Evolutionary conservation across 2,329 filamentous ascomycete genomes (phyloP), one percentile per base, ranked within the genome.

Genomic region (Fonsecaea erecta): DNA sequence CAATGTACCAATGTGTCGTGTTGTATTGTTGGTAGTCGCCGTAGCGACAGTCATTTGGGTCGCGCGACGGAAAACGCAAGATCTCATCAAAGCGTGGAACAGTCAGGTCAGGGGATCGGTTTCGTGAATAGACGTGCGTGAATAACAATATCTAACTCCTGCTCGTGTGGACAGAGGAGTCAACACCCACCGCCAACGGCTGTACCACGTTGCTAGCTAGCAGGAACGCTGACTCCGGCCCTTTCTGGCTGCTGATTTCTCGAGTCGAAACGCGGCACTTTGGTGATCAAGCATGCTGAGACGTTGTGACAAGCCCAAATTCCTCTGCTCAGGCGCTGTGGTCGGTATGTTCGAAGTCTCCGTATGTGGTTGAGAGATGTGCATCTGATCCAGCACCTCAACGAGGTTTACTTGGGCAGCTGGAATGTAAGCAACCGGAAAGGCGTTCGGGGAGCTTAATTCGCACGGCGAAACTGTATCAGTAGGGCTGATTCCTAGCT

Each of bases 391-490:
- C 16, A 58, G 18, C 18, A 16, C 55, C 16, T 58, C 37, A 18
- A 43, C 24, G 11, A 58, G 21, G 18, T 58, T 21, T n/a, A 34
- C 7, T 21, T 21, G 37, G 12, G 55, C 55, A 30, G 40, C 43
- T 24, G 43, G 43, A 26, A 5, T 26, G 43, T 26, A 48, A 48
- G 18, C 26, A 21, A 48, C 40, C 2, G 55, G 40, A 34, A 58
- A 51, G 5, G 37, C 40, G n/a, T 24, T 30, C 1, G 40, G 55
- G 8, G 37, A 21, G n/a, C 28, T 62, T 26, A 68, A 28, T 48
- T 54, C 51, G 46, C 55, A 68, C 3, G 55, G 32, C 24, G 63
- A 68, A 4, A 68, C 28, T 2, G 63, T 63, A 30, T 65, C 56
- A 4, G 55, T 61, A 14, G 63, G 63, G 30, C 60, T 68, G 14